phyloP scores from a whole-genome alignment of 2,329 filamentous ascomycete species.

The Tolypocladium guangdongense region DNA sequence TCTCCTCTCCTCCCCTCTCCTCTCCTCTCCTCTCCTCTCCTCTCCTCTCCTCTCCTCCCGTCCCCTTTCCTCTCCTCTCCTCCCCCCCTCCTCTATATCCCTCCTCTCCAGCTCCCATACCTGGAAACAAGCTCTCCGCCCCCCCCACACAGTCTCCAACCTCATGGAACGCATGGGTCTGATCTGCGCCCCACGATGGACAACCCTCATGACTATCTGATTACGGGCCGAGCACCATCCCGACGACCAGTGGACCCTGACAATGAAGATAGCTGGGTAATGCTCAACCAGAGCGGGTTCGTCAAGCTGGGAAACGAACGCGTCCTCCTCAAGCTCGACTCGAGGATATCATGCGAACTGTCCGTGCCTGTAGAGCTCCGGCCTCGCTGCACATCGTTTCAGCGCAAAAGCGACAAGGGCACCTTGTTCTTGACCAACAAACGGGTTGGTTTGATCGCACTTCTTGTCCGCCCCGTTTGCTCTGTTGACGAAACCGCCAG shows the following conservation, averaged over 20 bases:
- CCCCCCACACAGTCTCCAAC: slow-evolving; percentile 6
- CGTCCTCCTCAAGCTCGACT: slow-evolving; percentile 68
- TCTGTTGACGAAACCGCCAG: slow-evolving; percentile 29
- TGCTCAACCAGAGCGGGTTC: slow-evolving; percentile 72
- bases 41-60: neutral
- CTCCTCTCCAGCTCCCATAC: slow-evolving; percentile 1
- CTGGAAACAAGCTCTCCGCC: slow-evolving; percentile 5
- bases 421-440: slow-evolving; percentile 76
- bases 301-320: slow-evolving; percentile 78
- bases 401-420: slow-evolving; percentile 63
- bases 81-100: neutral
- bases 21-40: too few species aligned
- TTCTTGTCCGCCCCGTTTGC: neutral
- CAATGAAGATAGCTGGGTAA: slow-evolving; percentile 66
- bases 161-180: slow-evolving; percentile 21
- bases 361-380: slow-evolving; percentile 56
- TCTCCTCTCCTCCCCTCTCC: too few species aligned
- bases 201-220: slow-evolving; percentile 30
- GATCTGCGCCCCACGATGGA: slow-evolving; percentile 25
- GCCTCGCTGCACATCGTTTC: slow-evolving; percentile 51
- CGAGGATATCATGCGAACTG: slow-evolving; percentile 66
- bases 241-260: slow-evolving; percentile 36
- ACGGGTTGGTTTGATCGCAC: slow-evolving; percentile 44
- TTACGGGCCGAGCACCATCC: slow-evolving; percentile 21
- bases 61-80: neutral